A percentile compares a stretch with the other conserved stretches of the same genome.
Conservation (phyloP, 805 yeast genomes). For the Saturnispora zaruensis region DNA sequence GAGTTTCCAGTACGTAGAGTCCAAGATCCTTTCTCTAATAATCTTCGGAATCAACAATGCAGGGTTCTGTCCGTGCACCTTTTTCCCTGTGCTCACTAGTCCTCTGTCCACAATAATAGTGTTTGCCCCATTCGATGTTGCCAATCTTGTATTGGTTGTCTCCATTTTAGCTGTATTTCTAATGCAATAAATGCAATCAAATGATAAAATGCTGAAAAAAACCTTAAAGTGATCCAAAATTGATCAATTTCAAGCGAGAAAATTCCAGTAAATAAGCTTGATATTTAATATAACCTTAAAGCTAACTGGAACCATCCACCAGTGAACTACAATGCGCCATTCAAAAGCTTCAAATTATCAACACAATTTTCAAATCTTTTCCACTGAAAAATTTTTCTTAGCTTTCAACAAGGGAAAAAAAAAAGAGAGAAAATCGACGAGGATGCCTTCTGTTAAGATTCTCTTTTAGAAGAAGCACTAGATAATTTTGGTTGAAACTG, state of each 20-base stretch:
- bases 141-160: conserved; percentile 2
- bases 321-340: background rate
- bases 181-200: background rate
- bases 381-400: background rate
- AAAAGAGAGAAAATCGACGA: background rate
- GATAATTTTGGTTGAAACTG: background rate
- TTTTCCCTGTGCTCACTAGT: conserved; percentile 20
- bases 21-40: conserved; percentile 46
- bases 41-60: conserved; percentile 50
- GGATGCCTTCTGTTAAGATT: background rate
- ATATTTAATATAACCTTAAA: too few species aligned
- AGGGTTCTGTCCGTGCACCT: conserved; percentile 39
- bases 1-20: conserved; percentile 50
- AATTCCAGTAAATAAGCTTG: too few species aligned
- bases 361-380: background rate
- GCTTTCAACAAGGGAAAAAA: background rate
- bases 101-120: conserved; percentile 30
- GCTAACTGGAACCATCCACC: too few species aligned
- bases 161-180: background rate
- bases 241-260: too few species aligned
- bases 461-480: background rate
- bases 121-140: background rate
- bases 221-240: background rate
- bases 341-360: background rate
- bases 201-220: background rate